Evolutionary conservation across 192 early-diverging fungal species (phyloP).

Genomic region (Mortierella claussenii): DNA sequence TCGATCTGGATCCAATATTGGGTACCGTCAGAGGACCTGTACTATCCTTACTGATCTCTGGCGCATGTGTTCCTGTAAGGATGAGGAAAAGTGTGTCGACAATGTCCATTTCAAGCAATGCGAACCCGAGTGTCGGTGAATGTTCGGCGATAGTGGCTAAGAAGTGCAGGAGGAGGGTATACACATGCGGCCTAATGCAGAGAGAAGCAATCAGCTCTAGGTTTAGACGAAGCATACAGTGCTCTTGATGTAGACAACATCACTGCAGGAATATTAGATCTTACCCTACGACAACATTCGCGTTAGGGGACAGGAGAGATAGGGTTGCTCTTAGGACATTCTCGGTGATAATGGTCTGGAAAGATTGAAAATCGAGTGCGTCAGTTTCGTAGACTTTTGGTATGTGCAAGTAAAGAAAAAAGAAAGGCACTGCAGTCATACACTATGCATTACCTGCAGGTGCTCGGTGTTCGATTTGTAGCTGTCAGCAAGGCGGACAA

Average conservation of each 20-base stretch:
- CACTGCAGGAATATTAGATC: neutral
- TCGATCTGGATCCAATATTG: slow-evolving; percentile 49
- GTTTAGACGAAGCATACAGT: no score
- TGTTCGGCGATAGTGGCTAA: slow-evolving; percentile 63
- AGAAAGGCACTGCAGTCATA: no score
- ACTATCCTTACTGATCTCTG: slow-evolving; percentile 16
- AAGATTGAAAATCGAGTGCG: no score
- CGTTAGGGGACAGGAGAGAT: slow-evolving; percentile 60
- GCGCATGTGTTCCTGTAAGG: slow-evolving; percentile 49
- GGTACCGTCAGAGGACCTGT: slow-evolving; percentile 14
- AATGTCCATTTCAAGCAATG: slow-evolving; percentile 55
- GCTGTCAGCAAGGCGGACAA: slow-evolving; percentile 74
- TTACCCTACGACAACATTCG: slow-evolving; percentile 49
- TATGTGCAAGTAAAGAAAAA: neutral
- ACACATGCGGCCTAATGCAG: slow-evolving; percentile 50
- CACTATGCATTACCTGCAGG: slow-evolving; percentile 52
- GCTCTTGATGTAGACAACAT: no score
- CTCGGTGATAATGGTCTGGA: slow-evolving; percentile 70
- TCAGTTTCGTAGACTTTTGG: neutral
- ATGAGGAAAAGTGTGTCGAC: slow-evolving; percentile 57
- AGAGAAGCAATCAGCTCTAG: neutral
- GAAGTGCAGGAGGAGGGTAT: slow-evolving; percentile 66
- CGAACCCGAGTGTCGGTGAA: slow-evolving; percentile 60
- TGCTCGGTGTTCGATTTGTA: slow-evolving; percentile 60
- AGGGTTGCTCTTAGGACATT: slow-evolving; percentile 67